Conservation (phyloP, 306 rosid genomes). For the Quercus suber region DNA sequence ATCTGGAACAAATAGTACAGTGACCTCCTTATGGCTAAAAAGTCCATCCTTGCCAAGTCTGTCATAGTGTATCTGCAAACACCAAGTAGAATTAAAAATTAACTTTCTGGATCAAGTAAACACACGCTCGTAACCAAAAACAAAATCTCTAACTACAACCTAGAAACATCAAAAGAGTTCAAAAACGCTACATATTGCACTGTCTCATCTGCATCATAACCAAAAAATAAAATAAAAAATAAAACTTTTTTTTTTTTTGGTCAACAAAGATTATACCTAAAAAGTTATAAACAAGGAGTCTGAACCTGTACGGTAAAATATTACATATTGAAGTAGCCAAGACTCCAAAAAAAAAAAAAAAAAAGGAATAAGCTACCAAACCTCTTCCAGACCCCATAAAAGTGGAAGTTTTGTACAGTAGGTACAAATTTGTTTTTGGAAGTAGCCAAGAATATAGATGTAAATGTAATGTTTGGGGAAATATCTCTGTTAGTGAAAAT, state of each 20-base stretch:
- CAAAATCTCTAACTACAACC: conserved; percentile 5
- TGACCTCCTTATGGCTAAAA: conserved; percentile 91
- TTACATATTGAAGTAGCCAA: not conserved
- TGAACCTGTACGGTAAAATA: not conserved
- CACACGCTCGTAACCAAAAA: not conserved
- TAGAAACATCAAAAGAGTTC: not conserved
- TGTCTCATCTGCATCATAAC: not conserved
- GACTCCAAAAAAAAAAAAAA: not conserved
- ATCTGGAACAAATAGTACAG: conserved; percentile 84
- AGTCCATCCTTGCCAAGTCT: conserved; percentile 87
- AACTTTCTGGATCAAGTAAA: not conserved
- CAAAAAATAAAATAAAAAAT: not conserved
- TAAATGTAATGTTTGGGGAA: not conserved
- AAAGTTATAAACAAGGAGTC: not conserved
- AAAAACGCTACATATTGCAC: not conserved
- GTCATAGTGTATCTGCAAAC: conserved; percentile 86
- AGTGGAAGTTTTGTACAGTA: no score
- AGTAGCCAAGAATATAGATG: no score
- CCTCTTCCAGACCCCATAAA: no score
- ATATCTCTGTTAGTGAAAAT: not conserved
- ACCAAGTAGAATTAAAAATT: conserved; percentile 13
- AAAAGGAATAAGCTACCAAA: no score
- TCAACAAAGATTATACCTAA: not conserved
- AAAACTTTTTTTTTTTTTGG: no score
- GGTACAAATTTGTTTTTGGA: no score